Conservation (phyloP, 2,329 filamentous ascomycete species). For the Fusarium sp. region DNA sequence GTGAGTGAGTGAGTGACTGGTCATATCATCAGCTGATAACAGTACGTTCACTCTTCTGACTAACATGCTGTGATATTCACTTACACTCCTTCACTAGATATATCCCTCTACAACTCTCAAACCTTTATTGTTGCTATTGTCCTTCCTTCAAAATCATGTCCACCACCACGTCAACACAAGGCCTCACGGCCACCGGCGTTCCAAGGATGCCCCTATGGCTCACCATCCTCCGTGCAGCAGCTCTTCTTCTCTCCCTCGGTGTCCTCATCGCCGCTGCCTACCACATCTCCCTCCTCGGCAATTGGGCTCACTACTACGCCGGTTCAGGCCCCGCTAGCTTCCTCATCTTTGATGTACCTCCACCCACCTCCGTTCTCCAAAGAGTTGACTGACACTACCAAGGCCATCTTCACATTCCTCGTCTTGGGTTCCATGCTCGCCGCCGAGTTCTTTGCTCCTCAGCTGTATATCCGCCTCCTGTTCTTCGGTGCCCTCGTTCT, state of each 20-base stretch:
- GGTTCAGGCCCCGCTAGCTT: slow-evolving; percentile 58
- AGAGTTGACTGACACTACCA: slow-evolving; percentile 15
- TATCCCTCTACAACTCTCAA: background rate
- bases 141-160: slow-evolving; percentile 15
- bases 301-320: slow-evolving; percentile 39
- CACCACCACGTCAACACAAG: slow-evolving; percentile 33
- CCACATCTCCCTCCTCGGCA: slow-evolving; percentile 55
- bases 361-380: slow-evolving; percentile 26
- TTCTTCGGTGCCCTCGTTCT: slow-evolving; percentile 57
- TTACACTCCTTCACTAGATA: background rate
- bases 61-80: background rate
- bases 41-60: background rate
- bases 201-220: slow-evolving; percentile 57
- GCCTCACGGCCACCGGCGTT: slow-evolving; percentile 57
- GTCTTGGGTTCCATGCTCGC: slow-evolving; percentile 58
- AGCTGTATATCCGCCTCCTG: slow-evolving; percentile 55
- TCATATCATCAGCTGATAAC: background rate
- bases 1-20: background rate
- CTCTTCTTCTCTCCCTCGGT: slow-evolving; percentile 58
- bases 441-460: slow-evolving; percentile 56
- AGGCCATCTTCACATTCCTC: slow-evolving; percentile 61
- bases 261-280: slow-evolving; percentile 60
- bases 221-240: slow-evolving; percentile 56
- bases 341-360: slow-evolving; percentile 62
- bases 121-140: background rate